Evolutionary conservation across 148 eudicot species (phyloP).

Genomic region (Heliosperma pusillum): DNA sequence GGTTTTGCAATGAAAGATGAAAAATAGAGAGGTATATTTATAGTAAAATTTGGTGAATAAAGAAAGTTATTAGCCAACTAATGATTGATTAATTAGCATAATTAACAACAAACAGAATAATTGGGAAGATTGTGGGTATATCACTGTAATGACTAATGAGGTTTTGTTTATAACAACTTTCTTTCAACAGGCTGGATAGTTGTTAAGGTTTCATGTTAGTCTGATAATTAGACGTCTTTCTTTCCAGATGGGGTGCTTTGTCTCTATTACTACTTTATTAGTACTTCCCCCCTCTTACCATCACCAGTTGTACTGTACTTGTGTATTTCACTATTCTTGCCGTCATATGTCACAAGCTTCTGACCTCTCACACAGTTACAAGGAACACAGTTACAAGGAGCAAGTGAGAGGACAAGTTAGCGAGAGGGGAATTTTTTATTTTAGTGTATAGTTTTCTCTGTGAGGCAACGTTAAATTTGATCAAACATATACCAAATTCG

Average conservation of each 20-base stretch:
- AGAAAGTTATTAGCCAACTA: constrained; percentile 29
- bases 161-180: background rate
- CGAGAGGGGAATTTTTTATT: no score
- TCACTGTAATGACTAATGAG: background rate
- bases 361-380: no score
- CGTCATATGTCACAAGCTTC: no score
- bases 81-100: constrained; percentile 13
- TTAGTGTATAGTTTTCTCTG: no score
- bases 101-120: constrained; percentile 35
- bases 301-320: no score
- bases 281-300: background rate
- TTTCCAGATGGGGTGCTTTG: constrained; percentile 23
- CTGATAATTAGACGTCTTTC: constrained; percentile 17
- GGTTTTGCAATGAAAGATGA: background rate
- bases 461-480: no score
- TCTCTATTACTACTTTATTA: background rate
- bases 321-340: no score
- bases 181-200: constrained; percentile 20
- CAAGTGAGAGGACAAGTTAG: no score
- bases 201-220: constrained; percentile 23
- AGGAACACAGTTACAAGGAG: no score
- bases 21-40: constrained; percentile 3
- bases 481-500: no score
- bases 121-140: constrained; percentile 20
- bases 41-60: constrained; percentile 4